Conservation (phyloP, 2,329 filamentous ascomycete species). For the Dothideomycetes sp. region DNA sequence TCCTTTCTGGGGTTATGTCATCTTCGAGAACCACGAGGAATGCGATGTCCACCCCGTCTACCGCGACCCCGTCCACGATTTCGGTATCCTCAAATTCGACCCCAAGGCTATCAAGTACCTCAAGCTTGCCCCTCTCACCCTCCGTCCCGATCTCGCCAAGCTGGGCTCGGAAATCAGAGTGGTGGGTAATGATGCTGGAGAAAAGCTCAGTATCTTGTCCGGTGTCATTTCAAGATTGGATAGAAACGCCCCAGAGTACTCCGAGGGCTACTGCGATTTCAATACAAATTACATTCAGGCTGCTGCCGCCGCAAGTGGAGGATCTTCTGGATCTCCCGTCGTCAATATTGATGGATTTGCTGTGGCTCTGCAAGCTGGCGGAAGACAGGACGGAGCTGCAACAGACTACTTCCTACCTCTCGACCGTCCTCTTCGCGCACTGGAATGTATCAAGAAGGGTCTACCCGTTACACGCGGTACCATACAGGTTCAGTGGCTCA, state of each 20-base stretch:
- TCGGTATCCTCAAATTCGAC: conserved; percentile 92
- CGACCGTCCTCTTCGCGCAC: conserved; percentile 76
- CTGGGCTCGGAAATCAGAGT: conserved; percentile 93
- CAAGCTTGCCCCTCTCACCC: conserved; percentile 66
- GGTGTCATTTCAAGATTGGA: conserved; percentile 95
- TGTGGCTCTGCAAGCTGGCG: conserved; percentile 86
- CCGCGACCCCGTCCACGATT: conserved; percentile 96
- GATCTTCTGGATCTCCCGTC: conserved; percentile 95
- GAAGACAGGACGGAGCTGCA: conserved; percentile 84
- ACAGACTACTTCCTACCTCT: conserved; percentile 96
- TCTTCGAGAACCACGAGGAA: conserved; percentile 97
- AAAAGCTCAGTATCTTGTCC: conserved; percentile 95
- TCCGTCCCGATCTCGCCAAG: conserved; percentile 74
- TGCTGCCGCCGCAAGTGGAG: conserved; percentile 89
- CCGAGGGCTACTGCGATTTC: conserved; percentile 97
- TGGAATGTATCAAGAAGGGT: conserved; percentile 72
- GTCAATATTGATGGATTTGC: conserved; percentile 91
- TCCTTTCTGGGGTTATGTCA: conserved; percentile 95
- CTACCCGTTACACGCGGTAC: conserved; percentile 76
- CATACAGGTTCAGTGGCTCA: conserved; percentile 94
- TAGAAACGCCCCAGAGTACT: conserved; percentile 93
- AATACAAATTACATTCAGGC: conserved; percentile 96
- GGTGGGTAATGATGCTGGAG: conserved; percentile 95
- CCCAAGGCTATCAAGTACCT: conserved; percentile 96
- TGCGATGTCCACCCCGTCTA: conserved; percentile 95